Evolutionary conservation across 163 green algal species (phyloP), one percentile per base, ranked within the genome.

Genomic region (Picocystis sp.): DNA sequence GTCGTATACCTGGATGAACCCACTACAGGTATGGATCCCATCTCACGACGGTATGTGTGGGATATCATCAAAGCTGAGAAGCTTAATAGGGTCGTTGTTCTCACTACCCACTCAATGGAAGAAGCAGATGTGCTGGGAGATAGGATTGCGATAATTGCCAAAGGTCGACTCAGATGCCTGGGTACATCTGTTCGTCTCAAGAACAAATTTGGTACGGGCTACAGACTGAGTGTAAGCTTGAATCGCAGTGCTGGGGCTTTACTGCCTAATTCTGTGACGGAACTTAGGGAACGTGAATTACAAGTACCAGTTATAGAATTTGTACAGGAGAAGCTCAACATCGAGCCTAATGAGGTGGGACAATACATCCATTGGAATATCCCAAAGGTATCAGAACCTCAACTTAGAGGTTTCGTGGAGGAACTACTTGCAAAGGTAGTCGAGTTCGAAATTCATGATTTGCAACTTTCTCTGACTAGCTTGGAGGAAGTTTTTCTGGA

Each of bases 101-200:
- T 95, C 41, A 95, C 86, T 17, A 95, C 86, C 2, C 86, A 95
- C 76, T 75, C 43, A 42, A 93, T 95, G 86, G 84, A 95, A 67
- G 86, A 95, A 42, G 72, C 81, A 10, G 87, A 94, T 54, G 84
- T 92, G 22, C 65, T 93, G 44, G 79, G 77, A 11, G 80, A 92
- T 72, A 57, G 74, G 35, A 82, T 96, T 45, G 82, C 65, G 50
- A 96, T 96, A 75, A 93, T 96, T 80, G 79, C 80, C 17, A 50
- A 67, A 21, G 70, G 70, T n/a, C 43, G 44, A 14, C 47, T 78
- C 15, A 38, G 50, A 14, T 72, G 60, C 51, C 33, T 62, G 42
- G 70, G 67, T 14, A 79, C 72, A 43, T 60, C 64, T 19, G 61
- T 82, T 22, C 68, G 75, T 24, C 76, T 94, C 15, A 94, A 93